Base-by-base conservation (phyloP, 225 moss, liverwort and hornwort genomes). In the Straminergon stramineum region DNA sequence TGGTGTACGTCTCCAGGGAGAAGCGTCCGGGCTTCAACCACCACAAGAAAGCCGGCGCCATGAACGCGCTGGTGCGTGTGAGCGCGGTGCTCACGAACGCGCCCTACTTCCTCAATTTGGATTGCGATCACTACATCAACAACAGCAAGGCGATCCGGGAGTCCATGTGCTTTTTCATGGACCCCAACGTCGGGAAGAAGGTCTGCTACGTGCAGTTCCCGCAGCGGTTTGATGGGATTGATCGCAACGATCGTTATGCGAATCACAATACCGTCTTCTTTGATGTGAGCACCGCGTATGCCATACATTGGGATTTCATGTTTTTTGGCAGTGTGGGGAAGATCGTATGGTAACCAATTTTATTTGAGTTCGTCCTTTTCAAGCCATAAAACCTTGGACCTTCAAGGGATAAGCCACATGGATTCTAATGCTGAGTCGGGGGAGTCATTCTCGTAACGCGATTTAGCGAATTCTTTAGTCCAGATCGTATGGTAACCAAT, bases 261-360 rank as follows among this genome's bases (percentile, higher is more conserved):
- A 98, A 98, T 76, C 98, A 98, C 93, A 98, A 98, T 87, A 98
- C 98, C 28, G 98, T 98, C 34, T 98, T 98, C 86, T 98, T 98
- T 27, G 98, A 98, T 68, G 96, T 97, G 92, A 89, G 85, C 45
- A 39, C 16, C 27, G 35, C 39, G 37, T 51, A 35, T 52, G 41
- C 41, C 26, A 17, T 83, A 37, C 21, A 52, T 67, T 52, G 37
- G 28, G 17, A 30, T 27, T 30, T 19, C 26, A 18, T 24, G 34
- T 83, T 23, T 12, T n/a, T 13, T 18, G 9, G 61, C 8, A 61
- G 41, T 64, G 51, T 64, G 11, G 17, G 48, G 15, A 34, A 48
- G 48, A 34, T 82, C 34, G 34, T 35, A 34, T 35, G 23, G 16
- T 35, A 22, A 12, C 35, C 51, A 24, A 48, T 64, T 22, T 32